These are phyloP conservation scores for Cynanchum wilfordii DNA, from an alignment of 257 asterid genomes.

Conservation along the genomic window DNA sequence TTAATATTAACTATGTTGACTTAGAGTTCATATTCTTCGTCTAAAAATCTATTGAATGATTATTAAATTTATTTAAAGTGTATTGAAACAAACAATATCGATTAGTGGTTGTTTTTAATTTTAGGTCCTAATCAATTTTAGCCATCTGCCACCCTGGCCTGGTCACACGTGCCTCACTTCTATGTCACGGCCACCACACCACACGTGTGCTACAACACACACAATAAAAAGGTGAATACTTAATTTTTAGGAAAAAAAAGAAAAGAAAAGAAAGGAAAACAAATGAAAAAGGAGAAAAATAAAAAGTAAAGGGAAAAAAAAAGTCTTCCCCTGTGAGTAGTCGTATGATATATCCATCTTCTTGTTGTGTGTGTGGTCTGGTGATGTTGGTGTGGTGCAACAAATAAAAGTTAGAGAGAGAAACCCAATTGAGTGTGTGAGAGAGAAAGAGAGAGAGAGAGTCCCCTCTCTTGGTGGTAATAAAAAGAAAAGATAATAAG, in stretches of 20 bases:
- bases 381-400: constrained; percentile 62
- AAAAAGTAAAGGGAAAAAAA: too few species aligned
- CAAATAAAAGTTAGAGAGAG: constrained; percentile 78
- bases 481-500: not conserved
- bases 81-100: too few species aligned
- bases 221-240: not conserved
- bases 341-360: constrained; percentile 12
- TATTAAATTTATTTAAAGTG: too few species aligned
- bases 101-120: too few species aligned
- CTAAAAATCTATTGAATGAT: too few species aligned
- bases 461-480: not conserved
- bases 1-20: too few species aligned
- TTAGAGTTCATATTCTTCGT: too few species aligned
- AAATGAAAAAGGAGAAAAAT: not conserved
- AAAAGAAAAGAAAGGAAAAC: too few species aligned
- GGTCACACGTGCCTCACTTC: constrained; percentile 9
- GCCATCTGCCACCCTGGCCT: not conserved
- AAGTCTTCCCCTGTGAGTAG: not conserved
- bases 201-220: constrained; percentile 6
- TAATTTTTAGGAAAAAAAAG: too few species aligned
- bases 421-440: constrained; percentile 15
- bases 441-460: not conserved
- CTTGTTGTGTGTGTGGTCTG: constrained; percentile 9
- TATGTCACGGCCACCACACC: not conserved
- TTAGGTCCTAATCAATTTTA: too few species aligned